Evolutionary conservation across 208 protist genomes (phyloP).

Genomic region (Giardia duodenalis): DNA sequence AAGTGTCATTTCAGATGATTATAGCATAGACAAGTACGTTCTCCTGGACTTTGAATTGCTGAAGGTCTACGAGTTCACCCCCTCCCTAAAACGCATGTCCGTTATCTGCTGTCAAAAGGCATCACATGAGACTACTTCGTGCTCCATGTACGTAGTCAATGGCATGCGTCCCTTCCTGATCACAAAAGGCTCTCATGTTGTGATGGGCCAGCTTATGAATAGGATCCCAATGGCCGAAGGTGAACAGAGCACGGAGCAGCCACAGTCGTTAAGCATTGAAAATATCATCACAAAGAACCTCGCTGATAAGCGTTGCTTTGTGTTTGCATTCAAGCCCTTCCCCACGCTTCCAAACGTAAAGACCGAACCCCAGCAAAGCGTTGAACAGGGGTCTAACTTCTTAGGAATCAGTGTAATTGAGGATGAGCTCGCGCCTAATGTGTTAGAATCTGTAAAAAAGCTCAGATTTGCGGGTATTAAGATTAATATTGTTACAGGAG

Average conservation of each 20-base stretch:
- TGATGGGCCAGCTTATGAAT: too few relatives aligned
- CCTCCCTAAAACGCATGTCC: background rate
- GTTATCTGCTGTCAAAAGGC: background rate
- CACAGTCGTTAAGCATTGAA: background rate
- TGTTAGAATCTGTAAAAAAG: background rate
- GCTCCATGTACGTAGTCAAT: background rate
- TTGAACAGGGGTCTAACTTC: background rate
- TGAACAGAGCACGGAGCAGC: background rate
- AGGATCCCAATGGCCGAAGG: too few relatives aligned
- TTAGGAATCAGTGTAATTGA: background rate
- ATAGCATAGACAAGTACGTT: background rate
- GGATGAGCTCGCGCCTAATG: background rate
- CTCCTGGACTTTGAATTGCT: background rate
- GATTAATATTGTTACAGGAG: background rate
- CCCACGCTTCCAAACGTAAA: background rate
- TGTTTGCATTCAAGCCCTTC: background rate
- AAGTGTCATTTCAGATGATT: too few relatives aligned
- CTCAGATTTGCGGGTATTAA: background rate
- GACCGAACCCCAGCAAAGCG: background rate
- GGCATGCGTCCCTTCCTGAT: background rate
- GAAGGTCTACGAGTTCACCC: background rate
- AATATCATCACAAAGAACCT: background rate
- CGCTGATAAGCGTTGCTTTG: background rate
- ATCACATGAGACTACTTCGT: background rate
- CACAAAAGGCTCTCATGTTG: background rate